Evolutionary conservation across 2,329 filamentous ascomycete genomes (phyloP).

Genomic region (Fusarium sp.): DNA sequence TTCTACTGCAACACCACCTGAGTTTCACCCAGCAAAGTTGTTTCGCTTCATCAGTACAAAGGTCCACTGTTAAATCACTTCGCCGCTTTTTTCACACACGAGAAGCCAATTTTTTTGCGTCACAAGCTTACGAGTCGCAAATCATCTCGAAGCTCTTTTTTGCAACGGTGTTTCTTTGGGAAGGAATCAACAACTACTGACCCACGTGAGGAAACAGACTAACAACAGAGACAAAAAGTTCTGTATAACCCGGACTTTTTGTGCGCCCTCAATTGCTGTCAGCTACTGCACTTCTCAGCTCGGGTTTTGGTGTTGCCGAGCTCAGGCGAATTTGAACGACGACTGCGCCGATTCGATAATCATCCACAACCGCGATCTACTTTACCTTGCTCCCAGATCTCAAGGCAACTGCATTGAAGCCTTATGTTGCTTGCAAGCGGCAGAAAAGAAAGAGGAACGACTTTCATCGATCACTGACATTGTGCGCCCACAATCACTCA

Average conservation of each 20-base stretch:
- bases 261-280: constrained; percentile 19
- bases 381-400: background rate
- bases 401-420: background rate
- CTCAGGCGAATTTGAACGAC: background rate
- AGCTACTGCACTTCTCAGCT: constrained; percentile 26
- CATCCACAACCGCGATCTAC: background rate
- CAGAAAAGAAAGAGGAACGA: constrained; percentile 1
- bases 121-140: constrained; percentile 42
- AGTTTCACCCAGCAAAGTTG: constrained; percentile 28
- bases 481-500: constrained; percentile 17
- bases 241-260: constrained; percentile 27
- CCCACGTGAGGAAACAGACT: constrained; percentile 22
- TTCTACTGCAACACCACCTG: constrained; percentile 29
- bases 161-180: constrained; percentile 18
- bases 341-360: constrained; percentile 5
- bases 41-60: constrained; percentile 33
- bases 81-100: constrained; percentile 29
- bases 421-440: constrained; percentile 4
- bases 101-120: constrained; percentile 36
- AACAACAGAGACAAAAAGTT: constrained; percentile 10
- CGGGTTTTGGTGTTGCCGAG: constrained; percentile 20
- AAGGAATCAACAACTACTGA: constrained; percentile 15
- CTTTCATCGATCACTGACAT: constrained; percentile 1
- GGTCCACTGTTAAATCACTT: constrained; percentile 36
- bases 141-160: constrained; percentile 20